phyloP scores from a whole-genome alignment of 805 yeast genomes.

The Myxozyma melibiosi region DNA sequence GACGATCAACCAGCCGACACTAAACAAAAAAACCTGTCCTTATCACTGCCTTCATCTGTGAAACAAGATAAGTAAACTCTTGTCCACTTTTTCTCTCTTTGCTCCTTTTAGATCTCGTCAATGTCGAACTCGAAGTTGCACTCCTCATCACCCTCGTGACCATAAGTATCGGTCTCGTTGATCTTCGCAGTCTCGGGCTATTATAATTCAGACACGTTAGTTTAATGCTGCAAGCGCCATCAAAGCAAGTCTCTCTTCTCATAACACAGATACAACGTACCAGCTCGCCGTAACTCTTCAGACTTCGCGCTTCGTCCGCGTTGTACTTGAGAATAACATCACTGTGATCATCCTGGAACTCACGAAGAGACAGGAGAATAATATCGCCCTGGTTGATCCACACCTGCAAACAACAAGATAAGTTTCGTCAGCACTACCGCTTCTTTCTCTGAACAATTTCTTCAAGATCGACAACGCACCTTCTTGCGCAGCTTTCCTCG shows the following conservation, averaged over 20 bases:
- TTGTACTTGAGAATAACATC: slow-evolving; percentile 96
- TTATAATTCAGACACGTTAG: too few species aligned
- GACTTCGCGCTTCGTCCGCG: slow-evolving; percentile 96
- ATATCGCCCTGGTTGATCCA: slow-evolving; percentile 99
- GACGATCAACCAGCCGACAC: too few species aligned
- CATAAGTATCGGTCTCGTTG: slow-evolving; percentile 96
- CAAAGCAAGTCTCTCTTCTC: too few species aligned
- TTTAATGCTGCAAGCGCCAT: too few species aligned
- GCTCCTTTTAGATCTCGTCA: slow-evolving; percentile 67
- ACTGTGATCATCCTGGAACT: slow-evolving; percentile 97
- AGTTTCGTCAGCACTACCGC: background rate
- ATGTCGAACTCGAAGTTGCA: slow-evolving; percentile 98
- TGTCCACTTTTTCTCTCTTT: background rate
- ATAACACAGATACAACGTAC: background rate
- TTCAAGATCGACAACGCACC: slow-evolving; percentile 49
- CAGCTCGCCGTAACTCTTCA: slow-evolving; percentile 92
- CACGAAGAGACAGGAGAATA: slow-evolving; percentile 92
- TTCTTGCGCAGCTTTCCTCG: slow-evolving; percentile 99
- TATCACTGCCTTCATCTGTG: too few species aligned
- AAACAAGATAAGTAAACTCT: background rate
- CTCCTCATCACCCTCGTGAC: slow-evolving; percentile 95
- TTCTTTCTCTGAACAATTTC: background rate
- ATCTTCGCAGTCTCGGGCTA: slow-evolving; percentile 92
- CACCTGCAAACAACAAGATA: slow-evolving; percentile 17
- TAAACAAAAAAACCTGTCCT: too few species aligned